phyloP scores from a whole-genome alignment of 306 rosid genomes.

The Abrus precatorius region DNA sequence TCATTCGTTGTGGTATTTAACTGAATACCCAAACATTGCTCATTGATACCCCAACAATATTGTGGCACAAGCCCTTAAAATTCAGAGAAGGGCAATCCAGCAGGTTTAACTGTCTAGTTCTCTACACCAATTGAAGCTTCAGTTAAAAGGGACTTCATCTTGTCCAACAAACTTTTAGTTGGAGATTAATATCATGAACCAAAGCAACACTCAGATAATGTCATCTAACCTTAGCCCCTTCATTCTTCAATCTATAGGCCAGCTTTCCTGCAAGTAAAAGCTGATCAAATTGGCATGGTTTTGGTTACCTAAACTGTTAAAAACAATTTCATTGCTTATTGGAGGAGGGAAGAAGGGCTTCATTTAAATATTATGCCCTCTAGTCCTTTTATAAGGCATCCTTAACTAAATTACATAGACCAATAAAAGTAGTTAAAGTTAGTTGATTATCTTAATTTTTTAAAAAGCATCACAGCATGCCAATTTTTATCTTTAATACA shows the following conservation, averaged over 20 bases:
- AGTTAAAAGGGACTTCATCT: neutral
- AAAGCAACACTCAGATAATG: slow-evolving; percentile 41
- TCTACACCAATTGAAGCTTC: slow-evolving; percentile 26
- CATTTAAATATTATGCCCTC: slow-evolving; percentile 5
- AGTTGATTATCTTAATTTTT: too few relatives aligned
- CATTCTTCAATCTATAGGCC: slow-evolving; percentile 91
- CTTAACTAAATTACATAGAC: too few relatives aligned
- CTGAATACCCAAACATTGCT: neutral
- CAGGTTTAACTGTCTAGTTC: slow-evolving; percentile 39
- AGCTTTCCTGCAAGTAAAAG: slow-evolving; percentile 81
- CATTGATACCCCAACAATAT: neutral
- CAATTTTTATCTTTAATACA: too few relatives aligned
- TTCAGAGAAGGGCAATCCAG: slow-evolving; percentile 32
- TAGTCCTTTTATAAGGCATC: too few relatives aligned
- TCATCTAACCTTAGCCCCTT: slow-evolving; percentile 85
- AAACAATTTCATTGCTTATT: neutral
- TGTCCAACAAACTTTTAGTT: slow-evolving; percentile 18
- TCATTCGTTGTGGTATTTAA: neutral
- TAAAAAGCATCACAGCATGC: too few relatives aligned
- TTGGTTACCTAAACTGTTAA: slow-evolving; percentile 36
- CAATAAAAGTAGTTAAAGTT: too few relatives aligned
- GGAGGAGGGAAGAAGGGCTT: slow-evolving; percentile 5
- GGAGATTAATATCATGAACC: slow-evolving; percentile 30
- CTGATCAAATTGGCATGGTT: slow-evolving; percentile 48
- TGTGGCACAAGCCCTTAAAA: slow-evolving; percentile 17